Conservation (phyloP, 352 stramenopile species). For the Globisporangium carolinianum region DNA sequence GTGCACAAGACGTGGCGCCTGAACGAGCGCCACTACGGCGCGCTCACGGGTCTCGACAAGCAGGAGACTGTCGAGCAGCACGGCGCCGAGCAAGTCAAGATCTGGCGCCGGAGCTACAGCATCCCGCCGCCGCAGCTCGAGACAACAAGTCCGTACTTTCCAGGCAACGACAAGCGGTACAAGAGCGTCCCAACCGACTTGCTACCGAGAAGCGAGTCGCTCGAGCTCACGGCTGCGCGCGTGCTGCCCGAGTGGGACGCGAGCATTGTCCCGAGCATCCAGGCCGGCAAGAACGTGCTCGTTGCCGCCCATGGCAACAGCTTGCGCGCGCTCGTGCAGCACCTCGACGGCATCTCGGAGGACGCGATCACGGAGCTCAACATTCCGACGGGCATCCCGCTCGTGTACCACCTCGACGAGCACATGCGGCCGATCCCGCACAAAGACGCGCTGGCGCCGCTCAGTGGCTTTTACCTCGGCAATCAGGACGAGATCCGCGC, state of each 20-base stretch:
- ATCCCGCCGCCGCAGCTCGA: conserved; percentile 93
- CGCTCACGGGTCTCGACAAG: conserved; percentile 98
- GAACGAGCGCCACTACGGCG: conserved; percentile 99
- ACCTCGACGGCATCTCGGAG: conserved; percentile 90
- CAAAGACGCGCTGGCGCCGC: conserved; percentile 80
- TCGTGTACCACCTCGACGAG: conserved; percentile 87
- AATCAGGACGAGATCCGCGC: conserved; percentile 95
- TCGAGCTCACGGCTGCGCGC: conserved; percentile 91
- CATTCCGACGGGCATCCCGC: conserved; percentile 89
- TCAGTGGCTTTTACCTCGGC: conserved; percentile 80
- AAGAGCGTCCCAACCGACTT: conserved; percentile 73
- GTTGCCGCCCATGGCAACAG: conserved; percentile 94
- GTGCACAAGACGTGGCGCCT: conserved; percentile 94
- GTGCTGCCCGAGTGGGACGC: conserved; percentile 89
- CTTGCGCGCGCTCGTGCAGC: conserved; percentile 89
- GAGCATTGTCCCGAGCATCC: conserved; percentile 89
- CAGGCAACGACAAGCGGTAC: conserved; percentile 90
- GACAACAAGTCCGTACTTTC: conserved; percentile 90
- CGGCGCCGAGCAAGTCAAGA: conserved; percentile 90
- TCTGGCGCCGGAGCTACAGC: conserved; percentile 98
- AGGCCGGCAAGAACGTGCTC: conserved; percentile 92
- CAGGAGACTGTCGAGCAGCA: conserved; percentile 98
- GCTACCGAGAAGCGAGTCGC: conserved; percentile 89
- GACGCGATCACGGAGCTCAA: conserved; percentile 93
- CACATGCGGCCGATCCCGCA: conserved; percentile 80